Conservation (phyloP, 1,284 basidiomycete species). For the Omphalotus olearius region DNA sequence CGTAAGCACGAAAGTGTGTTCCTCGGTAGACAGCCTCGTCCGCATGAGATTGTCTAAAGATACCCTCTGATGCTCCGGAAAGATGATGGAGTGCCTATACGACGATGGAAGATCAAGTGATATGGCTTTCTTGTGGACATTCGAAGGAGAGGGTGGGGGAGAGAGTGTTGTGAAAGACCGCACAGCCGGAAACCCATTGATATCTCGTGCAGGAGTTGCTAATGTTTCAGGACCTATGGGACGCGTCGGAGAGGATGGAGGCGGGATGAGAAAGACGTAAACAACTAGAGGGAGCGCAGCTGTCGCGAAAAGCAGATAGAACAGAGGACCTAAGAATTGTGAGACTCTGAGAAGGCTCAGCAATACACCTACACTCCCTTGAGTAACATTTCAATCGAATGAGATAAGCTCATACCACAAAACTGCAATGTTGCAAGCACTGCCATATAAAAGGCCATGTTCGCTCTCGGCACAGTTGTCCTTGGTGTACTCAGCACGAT, state of each 20-base stretch:
- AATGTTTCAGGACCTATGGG: not conserved
- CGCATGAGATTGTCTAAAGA: not conserved
- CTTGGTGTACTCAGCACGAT: not conserved
- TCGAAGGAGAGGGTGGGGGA: not conserved
- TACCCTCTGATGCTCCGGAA: too few species aligned
- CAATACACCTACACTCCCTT: not conserved
- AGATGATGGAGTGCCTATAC: not conserved
- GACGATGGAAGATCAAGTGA: not conserved
- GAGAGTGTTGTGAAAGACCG: too few species aligned
- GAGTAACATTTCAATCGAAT: not conserved
- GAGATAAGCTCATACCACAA: not conserved
- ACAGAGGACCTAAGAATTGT: slow-evolving; percentile 3
- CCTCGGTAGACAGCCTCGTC: too few species aligned
- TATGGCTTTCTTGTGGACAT: not conserved
- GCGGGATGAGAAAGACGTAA: slow-evolving; percentile 1
- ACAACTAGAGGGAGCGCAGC: slow-evolving; percentile 5
- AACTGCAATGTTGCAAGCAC: not conserved
- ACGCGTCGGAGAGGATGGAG: not conserved
- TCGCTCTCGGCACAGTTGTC: not conserved
- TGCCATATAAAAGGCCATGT: slow-evolving; percentile 1
- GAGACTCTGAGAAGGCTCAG: not conserved
- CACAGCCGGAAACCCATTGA: too few species aligned
- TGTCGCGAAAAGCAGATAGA: slow-evolving; percentile 4
- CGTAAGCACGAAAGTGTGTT: too few species aligned
- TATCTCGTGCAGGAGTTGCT: not conserved